Conservation (phyloP, 352 stramenopile species). For the Phytopythium oedochilum region DNA sequence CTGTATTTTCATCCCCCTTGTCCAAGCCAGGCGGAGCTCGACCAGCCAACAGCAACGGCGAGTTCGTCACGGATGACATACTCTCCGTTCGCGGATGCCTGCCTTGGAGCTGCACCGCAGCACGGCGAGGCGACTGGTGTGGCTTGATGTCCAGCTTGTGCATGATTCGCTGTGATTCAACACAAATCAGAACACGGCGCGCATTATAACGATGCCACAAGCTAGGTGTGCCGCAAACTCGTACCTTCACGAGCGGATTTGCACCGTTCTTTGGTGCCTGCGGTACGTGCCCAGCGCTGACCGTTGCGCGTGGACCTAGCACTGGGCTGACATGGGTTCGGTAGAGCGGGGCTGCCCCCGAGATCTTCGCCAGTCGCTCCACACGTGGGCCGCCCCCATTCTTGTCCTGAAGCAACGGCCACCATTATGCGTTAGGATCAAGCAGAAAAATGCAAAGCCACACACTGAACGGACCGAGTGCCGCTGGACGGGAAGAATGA, state of each 20-base stretch:
- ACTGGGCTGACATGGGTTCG: constrained; percentile 42
- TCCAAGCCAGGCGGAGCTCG: constrained; percentile 12
- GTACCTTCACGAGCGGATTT: constrained; percentile 27
- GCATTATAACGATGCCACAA: neutral
- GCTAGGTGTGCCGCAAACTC: no score
- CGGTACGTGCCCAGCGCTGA: neutral
- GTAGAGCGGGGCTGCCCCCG: constrained; percentile 37
- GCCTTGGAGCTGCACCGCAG: constrained; percentile 25
- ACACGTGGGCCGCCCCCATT: constrained; percentile 8
- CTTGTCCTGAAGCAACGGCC: constrained; percentile 7
- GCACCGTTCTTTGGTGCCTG: constrained; percentile 7
- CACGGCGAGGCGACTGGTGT: constrained; percentile 63
- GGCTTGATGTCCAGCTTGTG: constrained; percentile 74
- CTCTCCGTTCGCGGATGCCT: constrained; percentile 7
- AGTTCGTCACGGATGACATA: constrained; percentile 8
- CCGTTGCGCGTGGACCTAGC: constrained; percentile 29
- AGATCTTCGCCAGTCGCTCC: constrained; percentile 65
- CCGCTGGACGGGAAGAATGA: constrained; percentile 40
- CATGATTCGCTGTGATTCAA: constrained; percentile 23
- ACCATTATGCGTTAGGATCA: neutral
- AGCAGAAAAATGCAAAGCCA: neutral
- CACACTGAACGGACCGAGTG: constrained; percentile 11
- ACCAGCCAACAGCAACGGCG: constrained; percentile 22
- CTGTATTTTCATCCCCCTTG: constrained; percentile 14
- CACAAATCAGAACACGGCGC: neutral